Conservation (phyloP, 2,329 filamentous ascomycete genomes). For the Stachybotrys elegans region DNA sequence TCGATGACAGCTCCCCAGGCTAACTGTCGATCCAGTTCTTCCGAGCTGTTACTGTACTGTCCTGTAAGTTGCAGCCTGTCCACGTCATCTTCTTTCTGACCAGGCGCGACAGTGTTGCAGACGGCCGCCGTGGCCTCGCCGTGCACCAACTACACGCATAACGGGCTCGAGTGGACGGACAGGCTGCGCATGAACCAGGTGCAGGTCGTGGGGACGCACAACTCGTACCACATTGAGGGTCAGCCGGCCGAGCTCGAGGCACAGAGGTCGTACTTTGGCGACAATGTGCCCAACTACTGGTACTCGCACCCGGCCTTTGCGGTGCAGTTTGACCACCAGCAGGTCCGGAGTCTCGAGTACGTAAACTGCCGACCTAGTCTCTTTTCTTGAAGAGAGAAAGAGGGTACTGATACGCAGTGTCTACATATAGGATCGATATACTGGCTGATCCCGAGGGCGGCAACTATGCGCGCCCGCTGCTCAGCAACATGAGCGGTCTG, state of each 20-base stretch:
- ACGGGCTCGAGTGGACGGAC: constrained; percentile 25
- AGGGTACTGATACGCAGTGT: constrained; percentile 3
- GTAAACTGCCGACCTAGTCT: not conserved
- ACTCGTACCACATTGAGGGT: constrained; percentile 45
- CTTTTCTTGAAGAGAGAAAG: not conserved
- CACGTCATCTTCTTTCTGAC: not conserved
- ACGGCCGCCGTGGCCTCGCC: not conserved
- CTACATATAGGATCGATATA: constrained; percentile 29
- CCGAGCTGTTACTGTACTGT: too few relatives aligned
- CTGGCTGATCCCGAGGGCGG: constrained; percentile 43
- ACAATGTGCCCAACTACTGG: constrained; percentile 19
- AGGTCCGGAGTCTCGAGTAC: constrained; percentile 38
- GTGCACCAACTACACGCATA: constrained; percentile 15
- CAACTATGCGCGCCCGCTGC: constrained; percentile 37
- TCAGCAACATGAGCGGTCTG: constrained; percentile 33
- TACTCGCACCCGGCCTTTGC: constrained; percentile 37
- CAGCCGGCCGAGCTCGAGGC: constrained; percentile 32
- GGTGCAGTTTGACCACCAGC: constrained; percentile 39
- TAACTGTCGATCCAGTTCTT: too few relatives aligned
- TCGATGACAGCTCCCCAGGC: too few relatives aligned
- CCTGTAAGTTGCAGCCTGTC: too few relatives aligned
- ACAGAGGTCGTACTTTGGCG: constrained; percentile 10
- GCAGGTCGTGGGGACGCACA: constrained; percentile 46
- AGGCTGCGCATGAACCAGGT: constrained; percentile 44
- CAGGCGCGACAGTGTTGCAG: not conserved